Base-by-base conservation (phyloP, 2,329 filamentous ascomycete genomes). In the Neocatenulostroma microsporum region DNA sequence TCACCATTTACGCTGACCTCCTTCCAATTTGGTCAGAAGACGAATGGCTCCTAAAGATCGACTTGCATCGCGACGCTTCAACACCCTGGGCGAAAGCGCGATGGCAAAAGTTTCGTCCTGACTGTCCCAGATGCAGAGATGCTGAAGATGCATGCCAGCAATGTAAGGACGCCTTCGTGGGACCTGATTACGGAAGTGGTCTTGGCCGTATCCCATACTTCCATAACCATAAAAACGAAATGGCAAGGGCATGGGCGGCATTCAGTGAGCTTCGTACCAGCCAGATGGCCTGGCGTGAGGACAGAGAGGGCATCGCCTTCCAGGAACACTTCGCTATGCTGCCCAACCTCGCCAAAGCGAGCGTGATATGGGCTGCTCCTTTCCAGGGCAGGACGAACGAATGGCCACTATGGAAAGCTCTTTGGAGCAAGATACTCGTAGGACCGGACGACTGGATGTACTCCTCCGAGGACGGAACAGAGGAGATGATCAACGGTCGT, bases 1-100 rank as follows among this genome's bases (percentile, higher is more conserved):
- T 56, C 29, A 50, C 48, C n/a, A 47, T 54, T 34, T 48, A 45
- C 30, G 40, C 41, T 3, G 51, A 57, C 25, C 39, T 54, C n/a
- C 19, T 55, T 23, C 53, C 54, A 1, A 17, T 36, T 10, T 50
- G 37, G 40, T 31, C 8, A 5, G 38, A 29, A 39, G 30, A 30
- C 25, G 41, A 26, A 13, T 42, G 15, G 29, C 32, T 40, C 21
- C 38, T 29, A 11, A 23, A 32, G 11, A 31, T 35, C 34, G 19
- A 25, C 37, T 19, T 26, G 36, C 3, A 17, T 35, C n/a, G 10
- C 30, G 21, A 17, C 29, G 34, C 23, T 32, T 30, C 12, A 30
- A 21, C 17, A 13, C 26, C 13, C 26, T n/a, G n/a, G n/a, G n/a
- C n/a, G n/a, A 29, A 29, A 9, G 15, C 26, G 28, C 11, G 14